Base-by-base conservation (phyloP, 2,329 filamentous ascomycete species). In the Trichoderma semiorbis region DNA sequence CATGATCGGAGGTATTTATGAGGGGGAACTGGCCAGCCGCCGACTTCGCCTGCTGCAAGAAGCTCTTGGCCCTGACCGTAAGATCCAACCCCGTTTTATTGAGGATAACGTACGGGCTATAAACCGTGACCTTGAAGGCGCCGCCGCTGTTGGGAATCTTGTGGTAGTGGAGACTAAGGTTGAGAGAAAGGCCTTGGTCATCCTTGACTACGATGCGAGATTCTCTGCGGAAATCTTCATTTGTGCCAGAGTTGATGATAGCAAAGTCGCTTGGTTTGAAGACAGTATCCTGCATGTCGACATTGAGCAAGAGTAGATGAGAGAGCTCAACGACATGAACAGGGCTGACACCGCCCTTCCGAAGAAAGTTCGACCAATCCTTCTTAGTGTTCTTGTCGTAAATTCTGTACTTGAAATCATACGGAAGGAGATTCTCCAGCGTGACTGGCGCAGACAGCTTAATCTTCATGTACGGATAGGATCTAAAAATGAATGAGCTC, bases 331-430 rank as follows among this genome's bases (percentile, higher is more conserved):
- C 95, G 11, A 98, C 95, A 79, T 99, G 96, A 0, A 99, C 95
- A 0, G 97, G 97, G 79, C 96, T 99, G 71, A 98, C 92, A 16
- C 97, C 97, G 30, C 97, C 96, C 81, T 98, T 98, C 71, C 96
- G 90, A 61, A 99, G 84, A 83, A 99, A 99, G 80, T 99, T 99
- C 5, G 94, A 97, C 96, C 96, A 99, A 80, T 99, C 96, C 80
- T 97, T 97, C 85, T 95, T 97, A 0, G 95, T 98, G 80, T 97
- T 97, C 84, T 97, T 98, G 84, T 99, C 96, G 78, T 98, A 99
- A 70, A 99, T 98, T 70, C 95, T 91, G 81, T 99, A 99, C 82
- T 99, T 98, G 89, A 99, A 99, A 81, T 99, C 96, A 79, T 96
- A 98, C 0, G 96, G 96, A 47, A 99, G 84, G 57, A 99, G 84